Evolutionary conservation across 805 yeast genomes (phyloP).

Genomic region (Wickerhamiella galacta): DNA sequence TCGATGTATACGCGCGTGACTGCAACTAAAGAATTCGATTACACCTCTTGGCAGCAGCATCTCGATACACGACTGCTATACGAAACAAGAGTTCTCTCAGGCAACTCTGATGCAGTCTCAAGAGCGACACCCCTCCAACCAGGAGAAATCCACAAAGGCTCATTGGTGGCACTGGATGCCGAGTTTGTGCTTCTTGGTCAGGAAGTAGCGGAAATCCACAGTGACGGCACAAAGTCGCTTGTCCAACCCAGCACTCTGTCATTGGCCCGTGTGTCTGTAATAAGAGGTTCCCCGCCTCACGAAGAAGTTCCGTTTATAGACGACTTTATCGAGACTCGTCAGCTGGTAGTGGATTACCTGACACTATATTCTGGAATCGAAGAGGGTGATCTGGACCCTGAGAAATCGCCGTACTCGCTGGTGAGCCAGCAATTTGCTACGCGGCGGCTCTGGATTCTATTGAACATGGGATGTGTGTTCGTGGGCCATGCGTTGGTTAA

Average conservation of each 20-base stretch:
- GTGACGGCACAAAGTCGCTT: conserved; percentile 51
- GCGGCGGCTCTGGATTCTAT: conserved; percentile 72
- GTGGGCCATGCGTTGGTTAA: conserved; percentile 88
- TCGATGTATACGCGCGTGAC: conserved; percentile 11
- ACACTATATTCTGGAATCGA: conserved; percentile 91
- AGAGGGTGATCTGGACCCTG: conserved; percentile 73
- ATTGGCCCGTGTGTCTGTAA: conserved; percentile 76
- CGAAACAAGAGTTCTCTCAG: conserved; percentile 56
- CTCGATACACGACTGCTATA: conserved; percentile 52
- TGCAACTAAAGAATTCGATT: conserved; percentile 25
- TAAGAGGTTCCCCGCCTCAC: conserved; percentile 44
- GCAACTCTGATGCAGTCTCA: conserved; percentile 39
- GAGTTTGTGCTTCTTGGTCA: conserved; percentile 77
- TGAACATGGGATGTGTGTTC: conserved; percentile 78
- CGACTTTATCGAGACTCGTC: conserved; percentile 68
- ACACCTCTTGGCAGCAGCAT: conserved; percentile 30
- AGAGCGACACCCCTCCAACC: conserved; percentile 57
- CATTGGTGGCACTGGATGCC: conserved; percentile 85
- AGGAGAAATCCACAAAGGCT: conserved; percentile 43
- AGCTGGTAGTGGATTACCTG: conserved; percentile 58
- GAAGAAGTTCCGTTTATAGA: conserved; percentile 64
- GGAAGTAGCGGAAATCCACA: conserved; percentile 62
- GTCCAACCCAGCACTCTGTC: conserved; percentile 61
- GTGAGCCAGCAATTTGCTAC: conserved; percentile 74
- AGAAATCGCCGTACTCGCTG: conserved; percentile 43